These are phyloP conservation scores for Coprinopsis marcescibilis DNA, from an alignment of 768 basidiomycete species.

Conservation along the genomic window DNA sequence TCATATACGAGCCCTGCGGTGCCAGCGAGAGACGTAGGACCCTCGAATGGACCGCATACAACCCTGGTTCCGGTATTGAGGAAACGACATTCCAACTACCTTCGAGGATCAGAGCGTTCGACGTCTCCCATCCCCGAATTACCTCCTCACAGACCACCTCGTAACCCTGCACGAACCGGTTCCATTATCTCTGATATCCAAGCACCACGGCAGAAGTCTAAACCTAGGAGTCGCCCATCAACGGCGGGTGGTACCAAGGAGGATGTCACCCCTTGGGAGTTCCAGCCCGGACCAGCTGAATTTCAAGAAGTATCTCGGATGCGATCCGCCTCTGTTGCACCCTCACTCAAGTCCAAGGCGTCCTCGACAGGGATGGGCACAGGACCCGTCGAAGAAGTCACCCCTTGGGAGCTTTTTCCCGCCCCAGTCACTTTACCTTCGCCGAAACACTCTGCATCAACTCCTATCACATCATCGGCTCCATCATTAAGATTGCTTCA, in stretches of 20 bases:
- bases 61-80: constrained; percentile 2
- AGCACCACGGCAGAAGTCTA: constrained; percentile 7
- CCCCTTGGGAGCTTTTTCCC: constrained; percentile 31
- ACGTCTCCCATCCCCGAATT: constrained; percentile 16
- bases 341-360: constrained; percentile 13
- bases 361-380: constrained; percentile 16
- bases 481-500: constrained; percentile 5
- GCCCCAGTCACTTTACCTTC: constrained; percentile 12
- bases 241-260: constrained; percentile 19
- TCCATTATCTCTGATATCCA: constrained; percentile 3
- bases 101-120: constrained; percentile 14
- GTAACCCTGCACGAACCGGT: constrained; percentile 25
- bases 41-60: neutral
- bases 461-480: neutral
- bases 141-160: constrained; percentile 26
- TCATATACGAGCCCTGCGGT: neutral
- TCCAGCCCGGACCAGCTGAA: constrained; percentile 10
- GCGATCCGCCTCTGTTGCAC: constrained; percentile 9
- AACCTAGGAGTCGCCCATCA: constrained; percentile 18
- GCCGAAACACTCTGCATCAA: neutral
- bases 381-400: constrained; percentile 23
- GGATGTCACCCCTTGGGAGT: constrained; percentile 13
- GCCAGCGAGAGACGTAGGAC: neutral
- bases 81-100: constrained; percentile 19
- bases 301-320: neutral